Base-by-base conservation (phyloP, 169 alveolate genomes). In the Plasmodium inui region DNA sequence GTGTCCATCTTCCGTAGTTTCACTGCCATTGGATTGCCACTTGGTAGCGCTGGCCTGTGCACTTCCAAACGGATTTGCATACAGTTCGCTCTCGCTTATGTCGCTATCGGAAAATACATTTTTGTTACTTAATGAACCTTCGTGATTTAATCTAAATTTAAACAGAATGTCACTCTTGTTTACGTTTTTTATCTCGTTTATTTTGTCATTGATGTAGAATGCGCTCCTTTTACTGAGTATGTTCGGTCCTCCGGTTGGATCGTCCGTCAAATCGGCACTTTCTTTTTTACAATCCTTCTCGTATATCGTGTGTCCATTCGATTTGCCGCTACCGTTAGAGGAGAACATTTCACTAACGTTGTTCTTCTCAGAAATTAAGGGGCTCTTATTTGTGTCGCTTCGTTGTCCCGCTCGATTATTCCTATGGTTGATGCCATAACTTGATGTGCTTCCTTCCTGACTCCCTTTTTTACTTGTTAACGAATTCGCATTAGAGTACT, bases 171-270 rank as follows among this genome's bases (percentile, higher is more conserved):
- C 94, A 41, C n/a, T 41, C 4, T 55, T 88, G 44, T 88, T 79
- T 88, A 88, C 76, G 19, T 73, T 88, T 88, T 78, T 76, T 41
- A 88, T 79, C n/a, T 79, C 46, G n/a, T 79, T 88, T 78, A 88
- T 37, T 88, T 55, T 88, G 19, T 88, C 82, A 44, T 88, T 88
- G 37, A 79, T 73, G 82, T 78, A 76, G 50, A 17, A 22, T 57
- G 70, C 39, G 19, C 10, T 46, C 7, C 6, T 3, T 6, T 50
- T 53, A 22, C 32, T 32, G 80, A n/a, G 39, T 2, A 32, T 41
- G 17, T 84, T 46, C 4, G 34, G 19, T 53, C 70, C 4, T 61
- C 7, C 41, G 8, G 39, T 73, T 73, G n/a, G 79, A 17, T 22
- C 2, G 2, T 37, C 61, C 19, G 17, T 61, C 44, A 12, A 30